These are phyloP conservation scores for Claviceps arundinis DNA, from an alignment of 2,329 filamentous ascomycete genomes.

Conservation along the genomic window DNA sequence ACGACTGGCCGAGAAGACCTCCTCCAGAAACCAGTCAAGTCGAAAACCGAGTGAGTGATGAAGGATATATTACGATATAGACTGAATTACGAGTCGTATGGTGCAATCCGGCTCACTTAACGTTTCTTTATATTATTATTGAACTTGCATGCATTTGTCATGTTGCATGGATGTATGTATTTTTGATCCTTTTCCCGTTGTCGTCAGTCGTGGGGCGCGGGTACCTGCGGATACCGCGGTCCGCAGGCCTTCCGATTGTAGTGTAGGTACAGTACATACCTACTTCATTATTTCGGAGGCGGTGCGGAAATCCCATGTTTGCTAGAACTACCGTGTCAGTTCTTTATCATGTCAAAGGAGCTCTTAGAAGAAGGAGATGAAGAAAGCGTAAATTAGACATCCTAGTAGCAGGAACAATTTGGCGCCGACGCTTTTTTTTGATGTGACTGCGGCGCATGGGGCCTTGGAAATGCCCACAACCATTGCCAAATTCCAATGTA, in stretches of 20 bases:
- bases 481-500: neutral
- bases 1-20: slow-evolving; percentile 35
- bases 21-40: slow-evolving; percentile 28
- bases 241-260: too few species aligned
- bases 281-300: too few species aligned
- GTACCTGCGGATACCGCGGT: neutral
- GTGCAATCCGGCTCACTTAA: neutral
- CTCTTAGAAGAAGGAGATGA: too few species aligned
- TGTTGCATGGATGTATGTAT: neutral
- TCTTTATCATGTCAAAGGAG: too few species aligned
- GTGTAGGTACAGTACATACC: too few species aligned
- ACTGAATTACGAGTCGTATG: slow-evolving; percentile 7
- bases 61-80: neutral
- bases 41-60: slow-evolving; percentile 27
- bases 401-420: too few species aligned
- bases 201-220: neutral
- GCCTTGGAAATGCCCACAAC: too few species aligned
- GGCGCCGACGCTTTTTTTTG: too few species aligned
- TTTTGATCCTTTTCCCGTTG: neutral
- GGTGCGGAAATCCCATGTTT: too few species aligned
- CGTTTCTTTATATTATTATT: neutral
- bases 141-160: neutral
- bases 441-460: too few species aligned
- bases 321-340: too few species aligned
- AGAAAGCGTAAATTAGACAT: too few species aligned